Percentiles rank a stretch among this genome's conserved stretches.
phyloP scores from a whole-genome alignment of 768 basidiomycete species.

The Rhodotorula taiwanensis region DNA sequence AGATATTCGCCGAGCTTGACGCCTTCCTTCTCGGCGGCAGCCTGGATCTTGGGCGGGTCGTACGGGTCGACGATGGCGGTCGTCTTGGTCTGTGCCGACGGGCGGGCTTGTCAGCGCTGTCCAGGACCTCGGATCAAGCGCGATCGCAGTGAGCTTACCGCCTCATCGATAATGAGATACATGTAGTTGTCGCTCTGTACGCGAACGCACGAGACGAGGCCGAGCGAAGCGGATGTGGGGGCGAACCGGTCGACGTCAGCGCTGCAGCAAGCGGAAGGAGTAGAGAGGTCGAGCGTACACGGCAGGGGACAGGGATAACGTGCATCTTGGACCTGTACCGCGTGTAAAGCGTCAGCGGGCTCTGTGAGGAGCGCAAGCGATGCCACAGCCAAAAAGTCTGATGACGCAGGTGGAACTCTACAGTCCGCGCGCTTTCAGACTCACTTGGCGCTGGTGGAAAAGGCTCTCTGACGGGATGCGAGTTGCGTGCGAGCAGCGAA shows the following conservation, averaged over 20 bases:
- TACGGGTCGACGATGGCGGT: constrained; percentile 77
- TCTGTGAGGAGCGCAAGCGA: too few relatives aligned
- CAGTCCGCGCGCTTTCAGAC: too few relatives aligned
- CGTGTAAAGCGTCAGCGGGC: neutral
- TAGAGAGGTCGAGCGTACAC: constrained; percentile 1
- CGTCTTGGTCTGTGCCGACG: constrained; percentile 49
- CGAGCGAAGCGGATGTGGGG: neutral
- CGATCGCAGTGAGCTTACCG: neutral
- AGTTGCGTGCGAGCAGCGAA: neutral
- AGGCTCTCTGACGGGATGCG: neutral
- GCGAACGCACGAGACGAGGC: neutral
- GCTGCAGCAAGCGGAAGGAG: neutral
- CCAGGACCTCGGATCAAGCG: too few relatives aligned
- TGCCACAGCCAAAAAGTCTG: too few relatives aligned
- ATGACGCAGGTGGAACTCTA: too few relatives aligned
- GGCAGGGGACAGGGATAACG: constrained; percentile 31
- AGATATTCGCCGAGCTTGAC: constrained; percentile 58
- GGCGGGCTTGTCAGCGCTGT: neutral
- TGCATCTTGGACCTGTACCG: constrained; percentile 14
- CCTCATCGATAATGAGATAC: constrained; percentile 29
- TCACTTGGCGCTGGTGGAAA: neutral
- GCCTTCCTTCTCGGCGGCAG: constrained; percentile 55
- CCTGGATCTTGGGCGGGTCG: constrained; percentile 58
- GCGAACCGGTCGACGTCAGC: neutral
- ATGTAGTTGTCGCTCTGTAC: constrained; percentile 31